phyloP scores from a whole-genome alignment of 352 stramenopile species.

The Blastocystis sp. region DNA sequence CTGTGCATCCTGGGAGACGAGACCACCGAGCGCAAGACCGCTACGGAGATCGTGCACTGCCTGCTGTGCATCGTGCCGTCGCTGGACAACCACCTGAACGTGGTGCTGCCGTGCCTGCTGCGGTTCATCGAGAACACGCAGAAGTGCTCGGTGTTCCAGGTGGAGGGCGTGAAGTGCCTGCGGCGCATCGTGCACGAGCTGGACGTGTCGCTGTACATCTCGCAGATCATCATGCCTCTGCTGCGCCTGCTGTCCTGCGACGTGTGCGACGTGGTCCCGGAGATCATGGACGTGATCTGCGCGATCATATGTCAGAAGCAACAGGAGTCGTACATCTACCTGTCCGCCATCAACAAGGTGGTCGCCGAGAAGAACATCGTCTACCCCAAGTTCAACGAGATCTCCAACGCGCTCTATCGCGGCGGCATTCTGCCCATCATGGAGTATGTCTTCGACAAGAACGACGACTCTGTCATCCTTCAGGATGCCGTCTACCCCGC shows the following conservation, averaged over 20 bases:
- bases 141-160: background rate
- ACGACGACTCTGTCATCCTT: slow-evolving; percentile 8
- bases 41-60: slow-evolving; percentile 59
- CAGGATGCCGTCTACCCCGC: background rate
- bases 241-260: slow-evolving; percentile 60
- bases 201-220: slow-evolving; percentile 65
- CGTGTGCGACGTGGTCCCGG: slow-evolving; percentile 6
- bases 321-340: slow-evolving; percentile 59
- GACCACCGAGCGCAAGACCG: background rate
- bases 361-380: slow-evolving; percentile 63
- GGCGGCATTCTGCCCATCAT: slow-evolving; percentile 9
- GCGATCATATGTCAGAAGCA: slow-evolving; percentile 37
- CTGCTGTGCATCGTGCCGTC: slow-evolving; percentile 57
- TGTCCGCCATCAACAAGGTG: slow-evolving; percentile 59
- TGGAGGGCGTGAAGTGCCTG: slow-evolving; percentile 59
- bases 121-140: slow-evolving; percentile 68
- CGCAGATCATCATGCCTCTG: slow-evolving; percentile 63
- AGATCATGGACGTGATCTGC: slow-evolving; percentile 56
- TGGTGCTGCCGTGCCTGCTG: slow-evolving; percentile 63
- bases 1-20: slow-evolving; percentile 78
- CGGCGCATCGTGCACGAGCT: slow-evolving; percentile 49
- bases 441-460: slow-evolving; percentile 51
- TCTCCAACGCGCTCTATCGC: slow-evolving; percentile 67
- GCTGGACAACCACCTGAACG: slow-evolving; percentile 65
- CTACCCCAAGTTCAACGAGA: slow-evolving; percentile 67